Conservation (phyloP, 805 yeast species). For the Candida piceae region DNA sequence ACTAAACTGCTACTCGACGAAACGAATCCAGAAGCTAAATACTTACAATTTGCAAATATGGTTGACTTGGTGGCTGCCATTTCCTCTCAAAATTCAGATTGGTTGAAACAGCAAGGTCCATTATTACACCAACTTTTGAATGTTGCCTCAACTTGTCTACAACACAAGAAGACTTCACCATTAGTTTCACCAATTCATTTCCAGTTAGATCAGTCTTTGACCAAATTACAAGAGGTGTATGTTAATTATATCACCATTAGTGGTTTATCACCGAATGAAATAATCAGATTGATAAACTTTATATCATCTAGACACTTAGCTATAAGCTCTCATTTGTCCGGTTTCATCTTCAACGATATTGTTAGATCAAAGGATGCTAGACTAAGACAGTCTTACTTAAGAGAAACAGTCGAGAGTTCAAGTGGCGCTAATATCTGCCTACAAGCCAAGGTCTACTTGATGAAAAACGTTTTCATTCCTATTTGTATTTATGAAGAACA, state of each 20-base stretch:
- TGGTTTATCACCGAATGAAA: conserved; percentile 23
- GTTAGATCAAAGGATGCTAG: conserved; percentile 45
- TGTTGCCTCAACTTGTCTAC: conserved; percentile 39
- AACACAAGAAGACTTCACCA: conserved; percentile 36
- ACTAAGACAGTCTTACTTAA: conserved; percentile 46
- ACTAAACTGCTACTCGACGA: conserved; percentile 44
- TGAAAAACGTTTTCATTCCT: conserved; percentile 60
- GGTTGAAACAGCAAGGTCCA: conserved; percentile 53
- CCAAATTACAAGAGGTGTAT: conserved; percentile 50
- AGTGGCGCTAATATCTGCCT: conserved; percentile 39
- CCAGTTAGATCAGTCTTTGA: conserved; percentile 65
- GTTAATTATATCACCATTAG: conserved; percentile 24
- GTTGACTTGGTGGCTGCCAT: conserved; percentile 61
- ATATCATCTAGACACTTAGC: conserved; percentile 42
- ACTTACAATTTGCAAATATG: conserved; percentile 66
- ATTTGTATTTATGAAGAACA: conserved; percentile 59
- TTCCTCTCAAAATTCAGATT: conserved; percentile 36
- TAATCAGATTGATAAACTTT: conserved; percentile 38
- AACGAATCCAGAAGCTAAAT: conserved; percentile 46
- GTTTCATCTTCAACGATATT: conserved; percentile 51
- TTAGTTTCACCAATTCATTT: conserved; percentile 59
- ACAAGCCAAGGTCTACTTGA: conserved; percentile 55
- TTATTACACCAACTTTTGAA: conserved; percentile 39
- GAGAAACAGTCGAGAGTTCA: conserved; percentile 45
- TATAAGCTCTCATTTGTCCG: conserved; percentile 44